phyloP scores from a whole-genome alignment of 2,329 filamentous ascomycete species.

The Aspergillus texensis region DNA sequence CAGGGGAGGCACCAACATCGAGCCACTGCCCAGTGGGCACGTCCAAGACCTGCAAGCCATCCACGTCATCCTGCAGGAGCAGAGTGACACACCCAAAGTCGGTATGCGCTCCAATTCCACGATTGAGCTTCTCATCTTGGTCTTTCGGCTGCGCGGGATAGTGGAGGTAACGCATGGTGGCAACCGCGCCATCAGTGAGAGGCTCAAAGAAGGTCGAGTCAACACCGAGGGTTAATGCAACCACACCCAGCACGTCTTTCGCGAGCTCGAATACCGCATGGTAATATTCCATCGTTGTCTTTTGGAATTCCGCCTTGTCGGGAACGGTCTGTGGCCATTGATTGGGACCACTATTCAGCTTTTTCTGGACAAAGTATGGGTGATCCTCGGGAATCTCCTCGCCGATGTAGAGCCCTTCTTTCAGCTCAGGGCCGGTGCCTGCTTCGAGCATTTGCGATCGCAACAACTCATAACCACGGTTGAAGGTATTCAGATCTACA shows the following conservation, averaged over 20 bases:
- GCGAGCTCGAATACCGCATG: background rate
- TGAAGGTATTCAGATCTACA: constrained; percentile 42
- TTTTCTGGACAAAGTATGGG: constrained; percentile 41
- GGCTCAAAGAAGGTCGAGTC: constrained; percentile 20
- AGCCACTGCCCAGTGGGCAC: background rate
- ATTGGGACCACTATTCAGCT: constrained; percentile 45
- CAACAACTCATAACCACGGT: constrained; percentile 49
- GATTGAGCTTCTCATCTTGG: constrained; percentile 37
- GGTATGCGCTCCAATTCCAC: constrained; percentile 38
- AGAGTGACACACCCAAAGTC: background rate
- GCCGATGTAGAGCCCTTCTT: constrained; percentile 49
- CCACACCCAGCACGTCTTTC: background rate
- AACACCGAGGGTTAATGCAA: background rate
- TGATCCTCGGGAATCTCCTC: constrained; percentile 34
- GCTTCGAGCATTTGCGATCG: constrained; percentile 47
- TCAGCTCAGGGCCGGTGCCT: constrained; percentile 47
- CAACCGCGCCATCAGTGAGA: constrained; percentile 40
- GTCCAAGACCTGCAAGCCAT: background rate
- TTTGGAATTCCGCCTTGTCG: background rate
- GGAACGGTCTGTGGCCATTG: constrained; percentile 34
- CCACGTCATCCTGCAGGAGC: background rate
- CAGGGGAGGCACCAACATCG: background rate
- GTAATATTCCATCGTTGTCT: background rate
- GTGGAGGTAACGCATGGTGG: constrained; percentile 48
- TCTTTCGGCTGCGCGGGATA: constrained; percentile 46